phyloP scores from a whole-genome alignment of 1,139 yeast species.

The Taphrina populina region DNA sequence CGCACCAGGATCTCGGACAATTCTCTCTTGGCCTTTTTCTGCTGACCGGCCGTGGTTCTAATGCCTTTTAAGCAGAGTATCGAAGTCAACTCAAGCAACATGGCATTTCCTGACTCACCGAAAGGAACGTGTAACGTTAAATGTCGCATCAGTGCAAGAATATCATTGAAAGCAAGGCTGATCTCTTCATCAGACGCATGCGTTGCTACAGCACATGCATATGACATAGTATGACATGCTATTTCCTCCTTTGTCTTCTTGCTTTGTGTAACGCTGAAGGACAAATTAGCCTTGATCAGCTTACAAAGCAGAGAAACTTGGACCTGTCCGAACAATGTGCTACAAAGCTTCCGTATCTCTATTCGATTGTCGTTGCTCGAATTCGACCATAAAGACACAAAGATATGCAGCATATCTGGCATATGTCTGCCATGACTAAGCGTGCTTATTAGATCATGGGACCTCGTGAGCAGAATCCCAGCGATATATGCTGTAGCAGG shows the following conservation, averaged over 20 bases:
- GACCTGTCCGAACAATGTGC: background rate
- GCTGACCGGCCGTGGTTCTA: background rate
- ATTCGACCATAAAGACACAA: background rate
- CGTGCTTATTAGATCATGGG: background rate
- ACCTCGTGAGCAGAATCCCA: background rate
- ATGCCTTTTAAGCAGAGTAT: background rate
- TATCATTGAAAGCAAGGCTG: background rate
- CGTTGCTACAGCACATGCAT: background rate
- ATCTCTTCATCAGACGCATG: background rate
- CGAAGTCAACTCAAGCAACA: background rate
- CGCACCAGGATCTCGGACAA: background rate
- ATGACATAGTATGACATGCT: background rate
- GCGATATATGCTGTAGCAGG: conserved; percentile 2
- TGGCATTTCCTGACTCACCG: background rate
- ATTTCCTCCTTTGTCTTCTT: background rate
- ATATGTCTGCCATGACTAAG: background rate
- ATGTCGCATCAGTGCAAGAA: conserved; percentile 5
- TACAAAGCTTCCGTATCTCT: background rate
- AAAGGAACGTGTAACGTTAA: conserved; percentile 4
- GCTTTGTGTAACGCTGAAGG: background rate
- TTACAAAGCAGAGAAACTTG: background rate
- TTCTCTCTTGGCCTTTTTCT: conserved; percentile 1
- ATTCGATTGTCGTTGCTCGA: background rate
- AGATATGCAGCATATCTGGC: background rate
- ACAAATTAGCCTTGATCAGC: background rate